Base-by-base conservation (phyloP, 331 rosid genomes). In the Rosa hybrid region DNA sequence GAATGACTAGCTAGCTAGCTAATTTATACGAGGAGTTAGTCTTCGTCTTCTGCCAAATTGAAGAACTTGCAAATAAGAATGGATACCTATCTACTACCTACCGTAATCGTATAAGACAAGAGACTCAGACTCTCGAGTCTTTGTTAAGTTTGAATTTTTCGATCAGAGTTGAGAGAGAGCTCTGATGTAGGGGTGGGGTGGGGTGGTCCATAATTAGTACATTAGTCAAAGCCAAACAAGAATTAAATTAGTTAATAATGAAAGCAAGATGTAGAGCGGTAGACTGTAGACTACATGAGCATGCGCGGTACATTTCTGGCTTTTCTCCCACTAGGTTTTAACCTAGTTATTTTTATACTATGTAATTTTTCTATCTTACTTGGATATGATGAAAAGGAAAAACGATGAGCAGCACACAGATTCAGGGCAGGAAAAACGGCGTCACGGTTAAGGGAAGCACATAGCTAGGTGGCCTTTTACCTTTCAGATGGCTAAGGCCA, bases 21-120 rank as follows among this genome's bases (percentile, higher is more conserved):
- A 3, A 5, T 57, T 8, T 59, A 59, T 59, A 59, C 10, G 67
- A 59, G 67, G n/a, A 60, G 67, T 23, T 60, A 11, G 38, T 23
- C 67, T 60, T 60, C 38, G 67, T 60, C 39, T 60, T 60, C 67
- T 60, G 67, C 67, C 38, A 23, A 21, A 60, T 60, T 60, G 67
- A 9, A 21, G 64, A 60, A 60, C 17, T 12, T 23, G 67, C 38
- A 60, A 8, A 23, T 23, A 60, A 16, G 27, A 23, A 60, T 1
- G 67, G 67, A 38, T 60, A 60, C 67, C 67, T 23, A 60, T 60
- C 67, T 11, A 23, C 27, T 23, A 60, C 67, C 67, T 23, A 60
- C 67, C 67, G 34, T 9, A n/a, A 60, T 60, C 38, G 17, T 60
- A 60, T 21, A 60, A 60, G 17, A 60, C 38, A 23, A 23, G 39